Evolutionary conservation across 148 eudicot genomes (phyloP), one percentile per base, ranked within the genome.

Genomic region (Pouteria glomerata): DNA sequence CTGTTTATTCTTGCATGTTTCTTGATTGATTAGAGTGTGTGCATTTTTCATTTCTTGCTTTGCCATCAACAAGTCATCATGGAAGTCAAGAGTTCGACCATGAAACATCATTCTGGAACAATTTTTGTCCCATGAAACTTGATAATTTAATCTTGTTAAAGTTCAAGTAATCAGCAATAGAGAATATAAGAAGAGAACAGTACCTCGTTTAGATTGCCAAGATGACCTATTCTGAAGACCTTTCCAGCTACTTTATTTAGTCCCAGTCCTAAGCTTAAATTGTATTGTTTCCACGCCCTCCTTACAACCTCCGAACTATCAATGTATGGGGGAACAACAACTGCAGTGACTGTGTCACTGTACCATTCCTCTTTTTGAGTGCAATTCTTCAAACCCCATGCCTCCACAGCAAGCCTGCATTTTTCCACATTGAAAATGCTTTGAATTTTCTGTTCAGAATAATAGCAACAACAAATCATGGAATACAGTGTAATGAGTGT

Each of bases 181-280:
- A 42, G 8, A 34, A 42, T n/a, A 24, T 64, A 30, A 66, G 34
- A 12, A 44, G 35, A 23, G 45, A 66, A 68, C 3, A 8, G 23
- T 88, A 92, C 99, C 86, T 92, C 99, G 74, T 95, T 95, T 57
- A 95, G 52, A 81, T 88, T 80, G 57, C 99, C 99, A 42, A 95
- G 97, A 80, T 95, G 99, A n/a, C 99, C 99, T 69, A 95, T 95
- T 82, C 99, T 82, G 94, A 95, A 95, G 63, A 88, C 99, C 79
- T 92, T 95, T 55, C 97, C 99, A 35, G 99, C 97, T 1, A 95
- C 94, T 79, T 95, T 95, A 90, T 90, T 92, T 26, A 95, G 92
- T 35, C 99, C 99, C 13, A 95, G 92, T 42, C 99, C 97, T 68
- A 95, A 83, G 87, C 99, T 90, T 55, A 95, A 75, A 81, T 92